Percentiles rank a stretch among this genome's conserved stretches.
Conservation (phyloP, 345 rosid species). For the Murraya koenigii region DNA sequence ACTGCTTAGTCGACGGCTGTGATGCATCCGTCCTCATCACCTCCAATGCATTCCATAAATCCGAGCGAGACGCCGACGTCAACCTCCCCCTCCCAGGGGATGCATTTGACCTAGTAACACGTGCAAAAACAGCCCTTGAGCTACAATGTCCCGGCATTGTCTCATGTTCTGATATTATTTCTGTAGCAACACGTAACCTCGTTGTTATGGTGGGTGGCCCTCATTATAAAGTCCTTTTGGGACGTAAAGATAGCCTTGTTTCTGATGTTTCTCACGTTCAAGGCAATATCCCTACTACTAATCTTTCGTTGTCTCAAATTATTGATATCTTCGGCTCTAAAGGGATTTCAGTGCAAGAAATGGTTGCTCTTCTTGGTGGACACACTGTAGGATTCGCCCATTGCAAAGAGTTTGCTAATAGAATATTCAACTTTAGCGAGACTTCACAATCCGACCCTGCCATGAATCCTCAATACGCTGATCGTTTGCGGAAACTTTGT, state of each 20-base stretch:
- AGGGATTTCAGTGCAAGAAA: conserved; percentile 44
- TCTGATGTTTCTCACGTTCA: conserved; percentile 41
- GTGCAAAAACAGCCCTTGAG: conserved; percentile 66
- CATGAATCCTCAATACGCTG: conserved; percentile 41
- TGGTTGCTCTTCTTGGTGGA: conserved; percentile 64
- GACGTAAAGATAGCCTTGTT: conserved; percentile 55
- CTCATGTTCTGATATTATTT: conserved; percentile 74
- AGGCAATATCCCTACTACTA: conserved; percentile 35
- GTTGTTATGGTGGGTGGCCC: conserved; percentile 73
- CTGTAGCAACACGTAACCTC: conserved; percentile 57
- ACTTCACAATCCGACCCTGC: conserved; percentile 27
- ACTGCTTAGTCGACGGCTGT: conserved; percentile 72
- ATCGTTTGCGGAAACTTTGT: conserved; percentile 36
- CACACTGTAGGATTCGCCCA: conserved; percentile 85
- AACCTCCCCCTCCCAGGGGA: conserved; percentile 73
- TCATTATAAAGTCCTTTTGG: conserved; percentile 36
- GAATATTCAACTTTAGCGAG: conserved; percentile 43
- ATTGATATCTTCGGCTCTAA: conserved; percentile 33
- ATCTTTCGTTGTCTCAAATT: conserved; percentile 36
- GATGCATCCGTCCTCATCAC: conserved; percentile 63
- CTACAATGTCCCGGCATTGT: conserved; percentile 62
- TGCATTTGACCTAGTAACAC: conserved; percentile 56
- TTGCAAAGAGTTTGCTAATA: conserved; percentile 57
- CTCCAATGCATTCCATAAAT: conserved; percentile 54
- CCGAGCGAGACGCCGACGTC: conserved; percentile 57